Percentiles rank a stretch among this genome's conserved stretches.
These are phyloP conservation scores for Solanum microdontum DNA, from an alignment of 257 asterid genomes.

Conservation along the genomic window DNA sequence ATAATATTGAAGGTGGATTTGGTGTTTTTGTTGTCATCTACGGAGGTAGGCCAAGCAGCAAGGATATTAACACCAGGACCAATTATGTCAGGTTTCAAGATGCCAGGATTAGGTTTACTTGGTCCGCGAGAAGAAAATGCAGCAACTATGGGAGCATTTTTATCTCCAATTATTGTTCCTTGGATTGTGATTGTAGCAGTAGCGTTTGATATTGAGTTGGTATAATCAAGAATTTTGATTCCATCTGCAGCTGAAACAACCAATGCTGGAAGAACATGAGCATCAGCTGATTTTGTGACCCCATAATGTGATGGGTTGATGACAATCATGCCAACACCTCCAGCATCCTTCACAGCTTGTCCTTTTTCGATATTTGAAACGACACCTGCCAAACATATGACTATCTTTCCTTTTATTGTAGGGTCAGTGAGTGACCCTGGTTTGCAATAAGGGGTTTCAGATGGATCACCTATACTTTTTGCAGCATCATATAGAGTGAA, in stretches of 20 bases:
- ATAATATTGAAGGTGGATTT: conserved; percentile 24
- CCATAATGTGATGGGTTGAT: not conserved
- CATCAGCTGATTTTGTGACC: conserved; percentile 7
- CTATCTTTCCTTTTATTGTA: conserved; percentile 31
- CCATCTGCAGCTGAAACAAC: conserved; percentile 9
- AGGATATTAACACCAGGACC: conserved; percentile 53
- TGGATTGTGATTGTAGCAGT: conserved; percentile 14
- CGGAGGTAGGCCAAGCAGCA: conserved; percentile 35
- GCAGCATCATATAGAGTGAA: conserved; percentile 23
- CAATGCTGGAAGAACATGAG: conserved; percentile 21
- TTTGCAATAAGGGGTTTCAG: conserved; percentile 5
- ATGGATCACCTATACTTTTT: not conserved
- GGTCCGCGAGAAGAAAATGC: conserved; percentile 49
- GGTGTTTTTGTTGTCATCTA: conserved; percentile 14
- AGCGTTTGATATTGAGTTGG: conserved; percentile 13
- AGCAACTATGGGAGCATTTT: conserved; percentile 30
- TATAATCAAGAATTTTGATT: conserved; percentile 5
- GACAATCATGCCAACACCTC: conserved; percentile 40
- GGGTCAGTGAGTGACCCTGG: not conserved
- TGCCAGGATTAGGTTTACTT: conserved; percentile 15
- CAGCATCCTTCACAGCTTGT: conserved; percentile 15
- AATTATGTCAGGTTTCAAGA: conserved; percentile 51
- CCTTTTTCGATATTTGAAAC: conserved; percentile 5
- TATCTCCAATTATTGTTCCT: conserved; percentile 37
- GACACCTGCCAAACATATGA: conserved; percentile 13